phyloP scores from a whole-genome alignment of 1,139 yeast genomes.

The Nakaseomyces kungkrabaensis region DNA sequence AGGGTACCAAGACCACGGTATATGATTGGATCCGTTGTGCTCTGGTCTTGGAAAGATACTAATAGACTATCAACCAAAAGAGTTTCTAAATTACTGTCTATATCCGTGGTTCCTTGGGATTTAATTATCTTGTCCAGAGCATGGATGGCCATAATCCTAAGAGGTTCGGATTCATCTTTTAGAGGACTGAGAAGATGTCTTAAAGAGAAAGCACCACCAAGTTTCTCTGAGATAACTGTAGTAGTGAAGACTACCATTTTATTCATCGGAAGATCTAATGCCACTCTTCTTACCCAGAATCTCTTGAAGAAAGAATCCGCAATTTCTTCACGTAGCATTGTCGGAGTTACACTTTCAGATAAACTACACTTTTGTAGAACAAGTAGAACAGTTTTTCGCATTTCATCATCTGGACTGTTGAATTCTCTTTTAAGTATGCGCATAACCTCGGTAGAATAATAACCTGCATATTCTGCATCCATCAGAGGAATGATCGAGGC shows the following conservation, averaged over 20 bases:
- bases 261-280: slow-evolving; percentile 45
- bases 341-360: slow-evolving; percentile 42
- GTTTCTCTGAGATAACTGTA: slow-evolving; percentile 50
- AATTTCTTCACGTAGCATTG: slow-evolving; percentile 40
- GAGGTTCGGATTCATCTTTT: slow-evolving; percentile 76
- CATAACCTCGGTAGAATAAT: slow-evolving; percentile 68
- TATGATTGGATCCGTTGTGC: slow-evolving; percentile 42
- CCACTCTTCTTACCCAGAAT: slow-evolving; percentile 73
- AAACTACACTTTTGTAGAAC: slow-evolving; percentile 50
- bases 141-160: slow-evolving; percentile 70
- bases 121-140: slow-evolving; percentile 45
- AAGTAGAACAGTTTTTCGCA: slow-evolving; percentile 63
- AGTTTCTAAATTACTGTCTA: slow-evolving; percentile 52
- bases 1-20: slow-evolving; percentile 59
- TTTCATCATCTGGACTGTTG: slow-evolving; percentile 77
- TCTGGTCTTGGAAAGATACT: slow-evolving; percentile 79
- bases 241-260: slow-evolving; percentile 69
- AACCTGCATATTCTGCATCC: slow-evolving; percentile 74
- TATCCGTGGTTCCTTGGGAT: slow-evolving; percentile 38
- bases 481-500: slow-evolving; percentile 79
- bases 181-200: slow-evolving; percentile 49
- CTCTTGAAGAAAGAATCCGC: slow-evolving; percentile 54
- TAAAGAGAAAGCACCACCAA: slow-evolving; percentile 56
- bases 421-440: slow-evolving; percentile 62
- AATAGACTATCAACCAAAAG: slow-evolving; percentile 71